Conservation (phyloP, 495 filamentous ascomycete genomes). For the Tricharina praecox region DNA sequence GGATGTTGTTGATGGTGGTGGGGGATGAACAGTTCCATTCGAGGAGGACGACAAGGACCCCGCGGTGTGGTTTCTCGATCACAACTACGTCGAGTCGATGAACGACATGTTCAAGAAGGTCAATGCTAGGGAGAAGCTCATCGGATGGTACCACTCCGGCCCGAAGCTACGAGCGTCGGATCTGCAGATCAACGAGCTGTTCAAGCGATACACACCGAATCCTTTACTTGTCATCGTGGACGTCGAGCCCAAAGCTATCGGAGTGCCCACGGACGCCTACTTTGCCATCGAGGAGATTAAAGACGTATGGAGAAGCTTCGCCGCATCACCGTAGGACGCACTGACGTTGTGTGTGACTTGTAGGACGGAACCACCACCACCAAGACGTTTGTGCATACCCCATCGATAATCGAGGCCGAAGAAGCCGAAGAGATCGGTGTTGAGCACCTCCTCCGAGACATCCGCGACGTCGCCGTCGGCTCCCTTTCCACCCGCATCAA, state of each 20-base stretch:
- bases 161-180: constrained; percentile 93
- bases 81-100: constrained; percentile 99
- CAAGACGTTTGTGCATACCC: constrained; percentile 98
- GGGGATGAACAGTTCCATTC: constrained; percentile 57
- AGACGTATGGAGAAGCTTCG: constrained; percentile 50
- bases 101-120: constrained; percentile 99
- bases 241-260: constrained; percentile 94
- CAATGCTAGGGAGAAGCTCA: constrained; percentile 95
- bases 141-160: constrained; percentile 98
- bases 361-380: constrained; percentile 95
- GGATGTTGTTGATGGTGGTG: constrained; percentile 13
- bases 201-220: constrained; percentile 97
- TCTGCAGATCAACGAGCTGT: constrained; percentile 97
- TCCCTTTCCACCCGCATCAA: constrained; percentile 97
- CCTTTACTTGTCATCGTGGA: constrained; percentile 95
- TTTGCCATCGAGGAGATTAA: constrained; percentile 99
- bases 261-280: constrained; percentile 95
- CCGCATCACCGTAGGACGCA: background rate
- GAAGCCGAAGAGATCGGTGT: constrained; percentile 98
- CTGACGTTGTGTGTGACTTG: constrained; percentile 7
- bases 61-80: constrained; percentile 96
- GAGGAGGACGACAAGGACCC: constrained; percentile 98
- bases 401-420: constrained; percentile 95
- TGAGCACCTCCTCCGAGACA: constrained; percentile 93
- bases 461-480: constrained; percentile 93